These are phyloP conservation scores for Debaryomyces robertsiae DNA, from an alignment of 1,139 yeast genomes.

Conservation along the genomic window DNA sequence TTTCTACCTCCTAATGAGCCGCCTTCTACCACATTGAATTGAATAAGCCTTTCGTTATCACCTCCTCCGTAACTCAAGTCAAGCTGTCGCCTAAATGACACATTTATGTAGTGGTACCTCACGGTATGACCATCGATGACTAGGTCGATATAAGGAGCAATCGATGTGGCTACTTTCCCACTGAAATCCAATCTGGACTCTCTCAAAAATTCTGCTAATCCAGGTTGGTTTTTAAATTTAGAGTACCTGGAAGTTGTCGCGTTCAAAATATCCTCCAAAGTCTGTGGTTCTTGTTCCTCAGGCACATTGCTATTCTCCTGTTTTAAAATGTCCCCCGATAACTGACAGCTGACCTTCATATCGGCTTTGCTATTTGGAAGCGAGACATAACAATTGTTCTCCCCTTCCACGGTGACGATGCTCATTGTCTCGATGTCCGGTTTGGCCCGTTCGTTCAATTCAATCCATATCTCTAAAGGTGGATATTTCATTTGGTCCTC, in stretches of 20 bases:
- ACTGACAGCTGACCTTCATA: constrained; percentile 46
- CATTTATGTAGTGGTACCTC: constrained; percentile 45
- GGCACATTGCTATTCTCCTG: constrained; percentile 10
- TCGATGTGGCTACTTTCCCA: constrained; percentile 34
- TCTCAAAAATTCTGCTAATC: constrained; percentile 43
- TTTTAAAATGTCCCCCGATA: constrained; percentile 37
- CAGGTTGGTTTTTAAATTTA: constrained; percentile 46
- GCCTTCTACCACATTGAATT: constrained; percentile 55
- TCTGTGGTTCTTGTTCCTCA: constrained; percentile 10
- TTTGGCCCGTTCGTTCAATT: constrained; percentile 38
- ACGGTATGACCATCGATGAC: constrained; percentile 37
- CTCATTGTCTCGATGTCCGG: constrained; percentile 45
- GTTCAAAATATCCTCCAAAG: constrained; percentile 19
- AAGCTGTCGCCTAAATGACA: constrained; percentile 46
- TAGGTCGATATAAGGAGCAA: constrained; percentile 42
- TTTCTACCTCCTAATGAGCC: constrained; percentile 58
- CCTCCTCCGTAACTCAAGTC: constrained; percentile 36
- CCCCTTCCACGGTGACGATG: constrained; percentile 51
- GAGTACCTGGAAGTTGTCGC: constrained; percentile 36
- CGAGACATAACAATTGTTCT: constrained; percentile 42
- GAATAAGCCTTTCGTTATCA: constrained; percentile 33
- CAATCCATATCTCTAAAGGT: constrained; percentile 58
- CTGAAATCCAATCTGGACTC: constrained; percentile 42
- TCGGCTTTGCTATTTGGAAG: constrained; percentile 46
- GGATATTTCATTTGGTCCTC: constrained; percentile 39